These are phyloP conservation scores for Nicotiana rustica DNA, from an alignment of 305 asterid genomes.

Conservation along the genomic window DNA sequence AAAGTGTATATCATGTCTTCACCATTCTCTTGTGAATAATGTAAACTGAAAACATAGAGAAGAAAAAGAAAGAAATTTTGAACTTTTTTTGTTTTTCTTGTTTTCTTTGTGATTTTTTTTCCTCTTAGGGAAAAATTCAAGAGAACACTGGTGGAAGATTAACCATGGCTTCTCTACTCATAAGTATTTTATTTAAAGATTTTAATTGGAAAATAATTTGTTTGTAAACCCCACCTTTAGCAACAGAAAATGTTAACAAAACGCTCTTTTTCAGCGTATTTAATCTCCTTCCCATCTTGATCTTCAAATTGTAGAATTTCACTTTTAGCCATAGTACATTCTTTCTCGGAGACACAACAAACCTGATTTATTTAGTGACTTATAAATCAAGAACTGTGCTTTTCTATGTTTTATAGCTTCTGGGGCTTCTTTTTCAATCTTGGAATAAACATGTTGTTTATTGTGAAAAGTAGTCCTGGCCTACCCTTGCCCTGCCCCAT, in stretches of 20 bases:
- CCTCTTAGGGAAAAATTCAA: not conserved
- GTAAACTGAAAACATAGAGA: not conserved
- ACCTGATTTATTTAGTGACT: constrained; percentile 61
- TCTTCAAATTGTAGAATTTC: constrained; percentile 55
- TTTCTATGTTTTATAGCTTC: constrained; percentile 59
- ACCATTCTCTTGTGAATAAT: not conserved
- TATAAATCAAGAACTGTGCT: constrained; percentile 83
- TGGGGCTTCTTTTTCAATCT: constrained; percentile 55
- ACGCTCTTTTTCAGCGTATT: constrained; percentile 55
- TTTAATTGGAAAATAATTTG: constrained; percentile 52
- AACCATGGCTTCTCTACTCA: constrained; percentile 39
- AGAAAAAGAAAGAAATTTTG: not conserved
- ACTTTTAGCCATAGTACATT: constrained; percentile 54
- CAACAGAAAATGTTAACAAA: constrained; percentile 45
- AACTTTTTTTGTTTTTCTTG: not conserved
- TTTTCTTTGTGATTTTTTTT: too few species aligned
- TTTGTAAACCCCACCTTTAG: constrained; percentile 48
- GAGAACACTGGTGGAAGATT: constrained; percentile 6
- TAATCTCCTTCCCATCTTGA: constrained; percentile 62
- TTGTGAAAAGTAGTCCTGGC: not conserved
- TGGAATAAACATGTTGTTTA: constrained; percentile 47
- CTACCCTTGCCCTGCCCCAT: too few species aligned
- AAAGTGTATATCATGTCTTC: too few species aligned
- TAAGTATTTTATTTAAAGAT: constrained; percentile 58
- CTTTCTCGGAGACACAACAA: constrained; percentile 35